phyloP scores from a whole-genome alignment of 345 rosid genomes.

The Brassica cretica region DNA sequence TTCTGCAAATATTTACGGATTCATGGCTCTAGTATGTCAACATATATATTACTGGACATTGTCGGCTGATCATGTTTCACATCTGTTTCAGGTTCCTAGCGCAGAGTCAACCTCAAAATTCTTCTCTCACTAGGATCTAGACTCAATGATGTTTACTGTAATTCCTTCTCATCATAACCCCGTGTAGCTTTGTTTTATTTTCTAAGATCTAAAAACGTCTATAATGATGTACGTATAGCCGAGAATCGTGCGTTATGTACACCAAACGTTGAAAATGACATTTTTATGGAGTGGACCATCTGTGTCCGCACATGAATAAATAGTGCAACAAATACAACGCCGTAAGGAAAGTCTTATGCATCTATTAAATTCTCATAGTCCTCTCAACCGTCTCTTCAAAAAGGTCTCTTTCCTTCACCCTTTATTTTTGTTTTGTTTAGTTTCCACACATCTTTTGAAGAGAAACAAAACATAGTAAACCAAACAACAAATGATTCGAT shows the following conservation, averaged over 20 bases:
- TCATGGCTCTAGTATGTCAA: too few relatives aligned
- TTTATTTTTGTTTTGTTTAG: not conserved
- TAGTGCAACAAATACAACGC: conserved; percentile 16
- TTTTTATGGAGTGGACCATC: conserved; percentile 37
- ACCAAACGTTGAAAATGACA: not conserved
- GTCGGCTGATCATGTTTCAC: too few relatives aligned
- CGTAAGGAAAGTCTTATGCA: conserved; percentile 23
- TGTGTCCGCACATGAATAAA: conserved; percentile 20
- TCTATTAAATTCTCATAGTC: conserved; percentile 22
- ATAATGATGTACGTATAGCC: not conserved
- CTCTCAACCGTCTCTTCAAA: conserved; percentile 18
- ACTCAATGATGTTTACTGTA: conserved; percentile 97
- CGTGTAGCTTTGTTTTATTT: not conserved
- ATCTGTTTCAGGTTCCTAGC: conserved; percentile 82
- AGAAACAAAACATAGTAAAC: not conserved
- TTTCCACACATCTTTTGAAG: conserved; percentile 8
- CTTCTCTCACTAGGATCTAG: conserved; percentile 98
- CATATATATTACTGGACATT: too few relatives aligned
- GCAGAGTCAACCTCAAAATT: conserved; percentile 95
- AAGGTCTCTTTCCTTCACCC: not conserved
- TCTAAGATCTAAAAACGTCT: not conserved
- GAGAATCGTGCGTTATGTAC: not conserved
- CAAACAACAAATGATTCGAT: conserved; percentile 14
- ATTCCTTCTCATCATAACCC: conserved; percentile 33
- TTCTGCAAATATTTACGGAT: too few relatives aligned